Conservation (phyloP, 108 stramenopile species). For the Nitzschia sp. region DNA sequence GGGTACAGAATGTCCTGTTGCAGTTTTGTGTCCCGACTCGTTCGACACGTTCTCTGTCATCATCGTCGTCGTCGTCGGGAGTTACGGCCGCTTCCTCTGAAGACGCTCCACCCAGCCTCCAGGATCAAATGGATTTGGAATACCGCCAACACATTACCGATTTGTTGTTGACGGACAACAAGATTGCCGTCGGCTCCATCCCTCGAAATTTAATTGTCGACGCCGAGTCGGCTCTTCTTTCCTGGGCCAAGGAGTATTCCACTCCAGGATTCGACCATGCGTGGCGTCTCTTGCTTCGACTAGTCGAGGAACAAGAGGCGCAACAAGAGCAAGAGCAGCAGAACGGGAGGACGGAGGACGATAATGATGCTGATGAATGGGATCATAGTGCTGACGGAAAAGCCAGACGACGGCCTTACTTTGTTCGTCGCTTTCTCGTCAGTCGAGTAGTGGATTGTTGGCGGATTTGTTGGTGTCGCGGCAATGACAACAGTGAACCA, state of each 20-base stretch:
- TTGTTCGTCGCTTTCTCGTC: slow-evolving; percentile 24
- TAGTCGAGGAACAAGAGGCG: slow-evolving; percentile 12
- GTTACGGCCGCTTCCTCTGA: too few species aligned
- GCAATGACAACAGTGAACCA: slow-evolving; percentile 12
- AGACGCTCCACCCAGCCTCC: too few species aligned
- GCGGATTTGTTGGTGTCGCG: slow-evolving; percentile 34
- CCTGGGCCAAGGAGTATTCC: slow-evolving; percentile 1
- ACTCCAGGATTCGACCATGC: slow-evolving; percentile 11
- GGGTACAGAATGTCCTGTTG: too few species aligned
- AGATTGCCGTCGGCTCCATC: background rate
- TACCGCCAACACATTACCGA: background rate
- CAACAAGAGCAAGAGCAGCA: background rate
- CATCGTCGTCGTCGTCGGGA: too few species aligned
- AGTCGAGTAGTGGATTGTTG: slow-evolving; percentile 42
- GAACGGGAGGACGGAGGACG: background rate
- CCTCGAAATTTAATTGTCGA: background rate
- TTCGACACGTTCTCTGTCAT: too few species aligned
- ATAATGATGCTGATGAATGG: background rate
- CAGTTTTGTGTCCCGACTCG: too few species aligned
- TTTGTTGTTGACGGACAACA: background rate
- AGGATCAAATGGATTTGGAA: too few species aligned
- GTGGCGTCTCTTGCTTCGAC: background rate
- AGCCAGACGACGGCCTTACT: background rate
- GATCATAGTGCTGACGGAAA: background rate
- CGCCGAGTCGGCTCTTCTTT: slow-evolving; percentile 4